Evolutionary conservation across 345 rosid species (phyloP), one percentile per base, ranked within the genome.

Genomic region (Syzygium jambos): DNA sequence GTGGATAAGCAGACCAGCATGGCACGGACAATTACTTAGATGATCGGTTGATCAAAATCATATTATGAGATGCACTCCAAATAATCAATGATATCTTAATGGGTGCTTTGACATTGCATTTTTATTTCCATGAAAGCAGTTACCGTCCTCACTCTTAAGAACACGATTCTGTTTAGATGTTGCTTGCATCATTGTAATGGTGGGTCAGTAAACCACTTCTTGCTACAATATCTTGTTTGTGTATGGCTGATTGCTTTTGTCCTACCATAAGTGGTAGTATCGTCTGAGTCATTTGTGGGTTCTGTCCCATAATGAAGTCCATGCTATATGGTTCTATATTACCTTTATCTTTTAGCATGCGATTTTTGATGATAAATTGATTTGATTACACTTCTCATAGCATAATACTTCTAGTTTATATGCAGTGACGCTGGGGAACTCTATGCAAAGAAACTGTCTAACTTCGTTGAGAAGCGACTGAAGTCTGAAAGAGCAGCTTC

Each of bases 401-500:
- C 25, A 73, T 73, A 34, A 73, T 34, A 73, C 80, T 73, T 73
- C 25, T 34, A 73, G 25, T 73, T 80, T 68, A 30, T 86, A 7
- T 56, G 53, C 94, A 96, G 99, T 93, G 98, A 95, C 85, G 84
- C 93, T 78, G 99, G 99, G 89, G 97, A 96, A 91, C 89, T 98
- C 85, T 98, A 96, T 91, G 90, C 95, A 4, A 95, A 95, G 93
- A 98, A 98, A 91, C 98, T 98, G 55, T 91, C 96, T 23, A 93
- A 95, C 92, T 98, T 98, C 85, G 94, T 98, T 9, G 99, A 94
- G 91, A 98, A 96, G 92, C 93, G 99, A 88, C 92, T 98, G 87
- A 96, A 95, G 94, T 91, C 95, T 90, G 99, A 98, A 92, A 96
- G 95, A 91, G 95, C 99, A 84, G 99, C 99, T 87, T 96, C 99